Percentiles rank a stretch among this genome's conserved stretches.
These are phyloP conservation scores for Rhizopus stolonifer DNA, from an alignment of 371 early-diverging fungal species.

Conservation along the genomic window DNA sequence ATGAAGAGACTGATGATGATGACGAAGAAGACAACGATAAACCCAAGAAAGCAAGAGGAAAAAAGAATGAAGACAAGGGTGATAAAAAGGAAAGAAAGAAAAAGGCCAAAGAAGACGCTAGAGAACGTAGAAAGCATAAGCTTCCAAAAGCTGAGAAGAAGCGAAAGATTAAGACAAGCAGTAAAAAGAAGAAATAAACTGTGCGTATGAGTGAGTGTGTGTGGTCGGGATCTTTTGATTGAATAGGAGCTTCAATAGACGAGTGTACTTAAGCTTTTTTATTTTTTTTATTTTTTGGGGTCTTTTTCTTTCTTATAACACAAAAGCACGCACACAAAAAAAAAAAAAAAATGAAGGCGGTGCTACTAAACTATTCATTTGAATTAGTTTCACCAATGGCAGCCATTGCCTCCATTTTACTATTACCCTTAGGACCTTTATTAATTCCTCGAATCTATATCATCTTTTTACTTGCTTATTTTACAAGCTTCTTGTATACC, in stretches of 20 bases:
- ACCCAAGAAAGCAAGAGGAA: slow-evolving; percentile 51
- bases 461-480: slow-evolving; percentile 49
- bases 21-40: slow-evolving; percentile 39
- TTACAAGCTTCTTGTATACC: slow-evolving; percentile 49
- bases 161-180: slow-evolving; percentile 73
- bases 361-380: slow-evolving; percentile 40
- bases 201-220: too few relatives aligned
- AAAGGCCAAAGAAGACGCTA: slow-evolving; percentile 84
- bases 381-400: slow-evolving; percentile 56
- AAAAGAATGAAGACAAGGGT: slow-evolving; percentile 84
- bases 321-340: slow-evolving; percentile 4
- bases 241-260: neutral
- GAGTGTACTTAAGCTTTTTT: neutral
- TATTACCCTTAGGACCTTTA: slow-evolving; percentile 51
- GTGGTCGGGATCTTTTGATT: neutral
- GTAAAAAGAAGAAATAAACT: slow-evolving; percentile 48
- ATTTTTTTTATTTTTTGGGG: slow-evolving; percentile 4
- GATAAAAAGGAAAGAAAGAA: slow-evolving; percentile 86
- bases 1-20: slow-evolving; percentile 33
- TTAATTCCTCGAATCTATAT: slow-evolving; percentile 55
- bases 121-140: slow-evolving; percentile 90
- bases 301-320: slow-evolving; percentile 11
- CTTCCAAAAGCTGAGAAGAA: slow-evolving; percentile 93
- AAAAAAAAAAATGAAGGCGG: slow-evolving; percentile 14
- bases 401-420: slow-evolving; percentile 48